These are phyloP conservation scores for Daldinia bambusicola DNA, from an alignment of 495 filamentous ascomycete genomes.

Conservation along the genomic window DNA sequence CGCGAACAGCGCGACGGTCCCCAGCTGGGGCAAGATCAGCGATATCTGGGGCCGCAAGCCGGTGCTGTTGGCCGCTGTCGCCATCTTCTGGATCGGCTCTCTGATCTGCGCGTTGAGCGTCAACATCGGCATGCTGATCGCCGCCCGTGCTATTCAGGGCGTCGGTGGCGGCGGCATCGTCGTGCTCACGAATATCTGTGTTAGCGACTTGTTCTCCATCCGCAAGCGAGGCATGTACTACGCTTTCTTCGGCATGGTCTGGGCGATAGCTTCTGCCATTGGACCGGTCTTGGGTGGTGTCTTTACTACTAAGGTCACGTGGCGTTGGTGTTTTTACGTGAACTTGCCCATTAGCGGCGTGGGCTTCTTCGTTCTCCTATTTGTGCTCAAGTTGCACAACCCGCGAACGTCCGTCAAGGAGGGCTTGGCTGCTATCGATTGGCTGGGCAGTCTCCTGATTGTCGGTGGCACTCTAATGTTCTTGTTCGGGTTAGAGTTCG, in stretches of 20 bases:
- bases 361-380: slow-evolving; percentile 70
- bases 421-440: slow-evolving; percentile 78
- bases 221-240: slow-evolving; percentile 69
- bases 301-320: slow-evolving; percentile 65
- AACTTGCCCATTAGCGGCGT: slow-evolving; percentile 72
- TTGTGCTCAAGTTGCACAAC: slow-evolving; percentile 78
- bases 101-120: slow-evolving; percentile 74
- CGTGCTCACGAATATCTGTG: slow-evolving; percentile 80
- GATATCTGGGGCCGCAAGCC: slow-evolving; percentile 88
- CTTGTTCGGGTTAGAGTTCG: slow-evolving; percentile 79
- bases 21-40: slow-evolving; percentile 79
- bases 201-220: slow-evolving; percentile 80
- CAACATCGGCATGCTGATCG: slow-evolving; percentile 77
- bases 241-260: slow-evolving; percentile 69
- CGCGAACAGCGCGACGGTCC: slow-evolving; percentile 73
- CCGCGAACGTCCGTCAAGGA: slow-evolving; percentile 72
- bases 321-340: slow-evolving; percentile 51
- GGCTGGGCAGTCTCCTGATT: slow-evolving; percentile 73
- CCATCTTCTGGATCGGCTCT: slow-evolving; percentile 78
- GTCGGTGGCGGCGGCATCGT: slow-evolving; percentile 81
- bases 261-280: slow-evolving; percentile 75
- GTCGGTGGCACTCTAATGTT: slow-evolving; percentile 80
- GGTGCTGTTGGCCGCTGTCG: slow-evolving; percentile 74
- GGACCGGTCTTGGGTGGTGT: slow-evolving; percentile 81
- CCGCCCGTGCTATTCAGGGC: slow-evolving; percentile 80